Conservation (phyloP, 352 stramenopile species). For the Phytophthora boehmeriae region DNA sequence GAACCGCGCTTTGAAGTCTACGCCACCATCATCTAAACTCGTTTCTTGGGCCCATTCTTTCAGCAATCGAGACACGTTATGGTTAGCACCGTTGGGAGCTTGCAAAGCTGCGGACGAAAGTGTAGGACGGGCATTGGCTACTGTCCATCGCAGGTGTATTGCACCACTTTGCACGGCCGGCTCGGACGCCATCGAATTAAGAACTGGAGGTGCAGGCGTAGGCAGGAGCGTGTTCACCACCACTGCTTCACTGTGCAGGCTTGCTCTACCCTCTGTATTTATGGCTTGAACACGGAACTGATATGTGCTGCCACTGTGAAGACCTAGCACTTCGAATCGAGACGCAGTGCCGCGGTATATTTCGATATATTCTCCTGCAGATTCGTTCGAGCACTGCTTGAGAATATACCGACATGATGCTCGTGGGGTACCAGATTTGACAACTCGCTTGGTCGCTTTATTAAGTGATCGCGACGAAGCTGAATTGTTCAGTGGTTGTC, state of each 20-base stretch:
- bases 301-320: conserved; percentile 85
- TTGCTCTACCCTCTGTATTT: conserved; percentile 75
- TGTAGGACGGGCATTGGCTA: conserved; percentile 44
- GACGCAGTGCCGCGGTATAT: conserved; percentile 79
- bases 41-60: conserved; percentile 88
- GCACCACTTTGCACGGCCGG: conserved; percentile 21
- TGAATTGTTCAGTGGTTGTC: conserved; percentile 23
- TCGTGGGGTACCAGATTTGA: conserved; percentile 10
- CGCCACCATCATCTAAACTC: conserved; percentile 67
- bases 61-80: conserved; percentile 73
- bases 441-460: conserved; percentile 22
- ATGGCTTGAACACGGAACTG: conserved; percentile 89
- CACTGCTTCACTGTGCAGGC: conserved; percentile 70
- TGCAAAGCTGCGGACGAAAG: conserved; percentile 61
- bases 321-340: conserved; percentile 77
- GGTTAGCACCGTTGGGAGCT: conserved; percentile 45
- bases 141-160: conserved; percentile 63
- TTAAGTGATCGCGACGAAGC: conserved; percentile 20
- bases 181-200: conserved; percentile 36
- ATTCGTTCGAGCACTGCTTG: conserved; percentile 87
- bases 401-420: conserved; percentile 76
- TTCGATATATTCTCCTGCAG: conserved; percentile 82
- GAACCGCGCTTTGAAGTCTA: conserved; percentile 80
- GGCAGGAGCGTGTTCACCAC: conserved; percentile 88
- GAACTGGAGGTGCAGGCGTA: conserved; percentile 56